Base-by-base conservation (phyloP, 1,284 basidiomycete species). In the Cystobasidium slooffiae region DNA sequence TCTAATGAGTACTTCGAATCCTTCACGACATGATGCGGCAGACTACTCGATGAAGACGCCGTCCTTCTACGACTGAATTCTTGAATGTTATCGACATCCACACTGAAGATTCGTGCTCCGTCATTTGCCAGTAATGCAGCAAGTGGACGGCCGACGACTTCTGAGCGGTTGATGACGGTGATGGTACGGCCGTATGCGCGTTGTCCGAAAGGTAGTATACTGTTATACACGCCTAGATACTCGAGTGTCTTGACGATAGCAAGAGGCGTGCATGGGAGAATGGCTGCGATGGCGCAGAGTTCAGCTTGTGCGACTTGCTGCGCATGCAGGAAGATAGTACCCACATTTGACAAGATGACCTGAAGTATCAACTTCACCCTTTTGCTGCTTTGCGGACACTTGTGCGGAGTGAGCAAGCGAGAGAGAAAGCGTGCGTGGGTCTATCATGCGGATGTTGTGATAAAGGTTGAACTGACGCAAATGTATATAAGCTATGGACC, bases 211-310 rank as follows among this genome's bases (percentile, higher is more conserved):
- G 91, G 89, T 37, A 98, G 86, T 72, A 97, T 87, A 77, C 84
- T 89, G 84, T 97, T 97, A 85, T 99, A 99, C 16, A 97, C 93
- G 14, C 94, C 91, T 56, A 91, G 86, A 78, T 90, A 87, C 82
- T 99, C 96, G 41, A 99, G 86, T 76, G 90, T 93, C 84, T 99
- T 99, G 76, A 83, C 95, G 81, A 98, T 91, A 1, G 94, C 96
- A 31, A 99, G 87, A 0, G 96, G 95, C 1, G 96, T 99, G 83
- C 96, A 99, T 0, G 96, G 96, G 46, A 99, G 88, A 81, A 99
- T 94, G 16, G 93, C 94, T 83, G 96, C 3, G 14, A 16, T 18
- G 18, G 31, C 46, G 16, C 9, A 18, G n/a, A 44, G 6, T 22
- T 46, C n/a, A 7, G 47, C 6, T 43, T n/a, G n/a, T n/a, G n/a